phyloP scores from a whole-genome alignment of 225 moss, liverwort and hornwort species.

The Rhytidiadelphus loreus region DNA sequence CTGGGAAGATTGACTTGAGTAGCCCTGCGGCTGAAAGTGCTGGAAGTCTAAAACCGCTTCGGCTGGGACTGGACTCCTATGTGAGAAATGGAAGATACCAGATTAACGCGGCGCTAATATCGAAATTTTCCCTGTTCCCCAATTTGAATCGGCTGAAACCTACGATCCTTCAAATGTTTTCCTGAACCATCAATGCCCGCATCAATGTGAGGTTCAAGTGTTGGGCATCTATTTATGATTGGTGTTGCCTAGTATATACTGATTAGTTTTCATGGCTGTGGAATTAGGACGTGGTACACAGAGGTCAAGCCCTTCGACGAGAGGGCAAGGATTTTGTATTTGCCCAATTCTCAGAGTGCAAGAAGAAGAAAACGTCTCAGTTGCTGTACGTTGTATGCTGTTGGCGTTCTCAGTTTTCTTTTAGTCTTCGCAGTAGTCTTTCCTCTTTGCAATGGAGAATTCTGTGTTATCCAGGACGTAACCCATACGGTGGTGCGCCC shows the following conservation, averaged over 20 bases:
- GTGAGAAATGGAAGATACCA: no score
- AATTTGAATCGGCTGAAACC: background rate
- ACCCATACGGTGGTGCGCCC: background rate
- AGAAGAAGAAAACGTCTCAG: background rate
- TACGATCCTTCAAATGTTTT: background rate
- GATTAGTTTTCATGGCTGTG: background rate
- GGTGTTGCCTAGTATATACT: background rate
- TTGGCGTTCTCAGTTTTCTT: background rate
- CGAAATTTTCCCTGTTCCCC: background rate
- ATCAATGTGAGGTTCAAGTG: background rate
- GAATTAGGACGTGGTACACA: background rate
- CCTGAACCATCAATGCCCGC: background rate
- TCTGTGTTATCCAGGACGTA: background rate
- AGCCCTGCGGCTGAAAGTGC: background rate
- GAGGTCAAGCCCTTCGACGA: background rate
- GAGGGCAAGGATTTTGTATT: background rate
- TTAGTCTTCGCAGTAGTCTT: background rate
- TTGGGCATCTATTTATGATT: background rate
- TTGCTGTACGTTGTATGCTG: background rate
- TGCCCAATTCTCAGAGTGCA: background rate
- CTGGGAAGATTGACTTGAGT: background rate
- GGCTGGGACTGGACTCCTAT: background rate
- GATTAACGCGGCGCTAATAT: no score
- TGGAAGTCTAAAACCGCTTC: background rate
- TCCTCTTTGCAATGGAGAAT: background rate